Conservation (phyloP, 2,329 filamentous ascomycete species). For the Botrytis cinerea region DNA sequence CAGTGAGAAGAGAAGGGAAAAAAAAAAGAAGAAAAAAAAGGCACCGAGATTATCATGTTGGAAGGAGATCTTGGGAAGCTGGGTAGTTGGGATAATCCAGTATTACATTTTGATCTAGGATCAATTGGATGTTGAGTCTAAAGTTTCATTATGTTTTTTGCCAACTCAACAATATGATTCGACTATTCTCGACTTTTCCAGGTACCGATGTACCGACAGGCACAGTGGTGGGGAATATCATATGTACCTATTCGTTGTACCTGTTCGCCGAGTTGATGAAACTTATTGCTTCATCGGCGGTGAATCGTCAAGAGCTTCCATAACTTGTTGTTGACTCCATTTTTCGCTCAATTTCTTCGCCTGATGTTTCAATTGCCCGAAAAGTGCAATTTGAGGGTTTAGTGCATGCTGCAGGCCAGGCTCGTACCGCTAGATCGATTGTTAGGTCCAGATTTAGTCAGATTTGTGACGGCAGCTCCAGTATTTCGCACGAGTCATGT, state of each 20-base stretch:
- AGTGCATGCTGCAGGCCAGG: conserved; percentile 18
- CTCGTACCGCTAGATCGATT: conserved; percentile 10
- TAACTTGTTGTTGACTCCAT: conserved; percentile 17
- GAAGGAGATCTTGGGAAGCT: not conserved
- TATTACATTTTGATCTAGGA: not conserved
- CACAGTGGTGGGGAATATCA: conserved; percentile 3
- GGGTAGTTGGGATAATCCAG: not conserved
- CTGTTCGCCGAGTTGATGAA: conserved; percentile 24
- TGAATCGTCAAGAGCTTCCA: conserved; percentile 7
- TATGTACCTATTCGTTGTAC: conserved; percentile 13
- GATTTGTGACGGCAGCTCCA: not conserved
- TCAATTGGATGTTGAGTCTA: not conserved
- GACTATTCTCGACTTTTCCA: not conserved
- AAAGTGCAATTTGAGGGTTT: conserved; percentile 1
- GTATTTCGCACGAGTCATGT: conserved; percentile 8
- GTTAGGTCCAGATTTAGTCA: not conserved
- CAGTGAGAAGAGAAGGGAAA: not conserved
- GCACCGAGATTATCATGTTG: not conserved
- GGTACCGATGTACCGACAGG: not conserved
- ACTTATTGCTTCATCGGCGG: conserved; percentile 4
- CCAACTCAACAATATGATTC: conserved; percentile 12
- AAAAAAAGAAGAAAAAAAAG: not conserved
- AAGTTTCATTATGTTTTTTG: conserved; percentile 9
- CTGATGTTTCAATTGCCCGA: conserved; percentile 1
- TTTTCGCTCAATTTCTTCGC: not conserved